Evolutionary conservation across 352 stramenopile species (phyloP), one percentile per base, ranked within the genome.

Genomic region (Globisporangium rhizosaccharum): DNA sequence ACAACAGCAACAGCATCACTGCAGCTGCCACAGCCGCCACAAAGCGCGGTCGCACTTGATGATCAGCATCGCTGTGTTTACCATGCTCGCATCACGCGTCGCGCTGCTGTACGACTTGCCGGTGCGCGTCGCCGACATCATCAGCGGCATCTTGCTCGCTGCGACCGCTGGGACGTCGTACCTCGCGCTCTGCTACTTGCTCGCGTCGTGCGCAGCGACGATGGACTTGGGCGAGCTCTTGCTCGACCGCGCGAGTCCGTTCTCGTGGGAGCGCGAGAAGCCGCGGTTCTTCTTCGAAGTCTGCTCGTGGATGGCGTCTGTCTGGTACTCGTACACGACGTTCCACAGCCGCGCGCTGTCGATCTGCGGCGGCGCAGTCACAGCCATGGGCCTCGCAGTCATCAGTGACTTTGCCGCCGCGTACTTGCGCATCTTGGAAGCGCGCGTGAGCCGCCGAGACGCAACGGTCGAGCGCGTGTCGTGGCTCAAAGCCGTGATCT

Each of bases 401-500:
- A 56, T 66, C 7, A 89, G 76, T 28, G 84, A 94, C 57, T 70
- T 88, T 4, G 44, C 82, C 5, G 68, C 72, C 15, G 80, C 78
- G 11, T 88, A 84, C 57, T 28, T 88, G 18, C 71, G 76, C 49
- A 45, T 85, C 3, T 61, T 87, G 10, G 75, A 90, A 56, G 72
- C 68, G 23, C 62, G 66, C 41, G 57, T 86, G 54, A 57, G 75
- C 37, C 60, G 56, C 11, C 65, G 66, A 42, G 64, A 37, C 36
- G 55, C 45, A 17, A 46, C 64, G 2, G 65, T 73, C 11, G 66
- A 75, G 39, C 63, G 66, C 41, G 82, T 88, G 55, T 51, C 76
- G n/a, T 89, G 78, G 78, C 69, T 90, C 50, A 89, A 92, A 55
- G 69, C 82, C 12, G 67, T 73, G 41, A 60, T 90, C 47, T 89